Percentiles rank a stretch among this genome's conserved stretches.
Evolutionary conservation across 176 grass and related monocot genomes (phyloP).

Genomic region (Aegilops sharonensis): DNA sequence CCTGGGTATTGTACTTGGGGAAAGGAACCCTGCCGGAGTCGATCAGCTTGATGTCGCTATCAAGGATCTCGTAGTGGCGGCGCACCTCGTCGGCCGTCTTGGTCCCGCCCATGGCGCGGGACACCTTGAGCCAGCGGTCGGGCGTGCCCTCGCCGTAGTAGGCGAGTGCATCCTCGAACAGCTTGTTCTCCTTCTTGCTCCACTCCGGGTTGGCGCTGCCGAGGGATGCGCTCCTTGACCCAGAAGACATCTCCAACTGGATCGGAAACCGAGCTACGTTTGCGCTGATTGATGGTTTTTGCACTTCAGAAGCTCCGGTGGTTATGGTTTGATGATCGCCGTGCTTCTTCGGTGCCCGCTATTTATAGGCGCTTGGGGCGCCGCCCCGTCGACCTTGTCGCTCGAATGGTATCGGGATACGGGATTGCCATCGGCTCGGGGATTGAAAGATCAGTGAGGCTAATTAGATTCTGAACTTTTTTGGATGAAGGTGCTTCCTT

Average conservation of each 20-base stretch:
- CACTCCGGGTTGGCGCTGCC: constrained; percentile 30
- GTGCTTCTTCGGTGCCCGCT: constrained; percentile 23
- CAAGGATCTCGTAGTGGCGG: constrained; percentile 64
- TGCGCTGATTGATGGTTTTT: neutral
- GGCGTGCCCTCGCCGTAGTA: constrained; percentile 69
- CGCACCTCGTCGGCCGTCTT: constrained; percentile 83
- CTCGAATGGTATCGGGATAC: neutral
- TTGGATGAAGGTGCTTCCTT: neutral
- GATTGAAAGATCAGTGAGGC: neutral
- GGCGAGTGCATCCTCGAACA: constrained; percentile 79
- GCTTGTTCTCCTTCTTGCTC: constrained; percentile 75
- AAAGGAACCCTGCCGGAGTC: constrained; percentile 48
- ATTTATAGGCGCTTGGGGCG: constrained; percentile 39
- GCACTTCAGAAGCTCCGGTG: constrained; percentile 14
- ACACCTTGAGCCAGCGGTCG: constrained; percentile 84
- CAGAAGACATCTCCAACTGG: constrained; percentile 37
- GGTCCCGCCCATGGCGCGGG: constrained; percentile 62
- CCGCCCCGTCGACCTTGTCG: neutral
- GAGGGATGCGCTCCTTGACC: constrained; percentile 39
- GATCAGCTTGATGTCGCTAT: constrained; percentile 57
- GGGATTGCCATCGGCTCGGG: neutral
- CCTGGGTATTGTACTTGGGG: constrained; percentile 65
- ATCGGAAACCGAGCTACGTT: neutral
- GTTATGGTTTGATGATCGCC: constrained; percentile 14
- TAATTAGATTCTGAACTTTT: constrained; percentile 1